Conservation (phyloP, 805 yeast species). For the Sugiyamaella smithiae region DNA sequence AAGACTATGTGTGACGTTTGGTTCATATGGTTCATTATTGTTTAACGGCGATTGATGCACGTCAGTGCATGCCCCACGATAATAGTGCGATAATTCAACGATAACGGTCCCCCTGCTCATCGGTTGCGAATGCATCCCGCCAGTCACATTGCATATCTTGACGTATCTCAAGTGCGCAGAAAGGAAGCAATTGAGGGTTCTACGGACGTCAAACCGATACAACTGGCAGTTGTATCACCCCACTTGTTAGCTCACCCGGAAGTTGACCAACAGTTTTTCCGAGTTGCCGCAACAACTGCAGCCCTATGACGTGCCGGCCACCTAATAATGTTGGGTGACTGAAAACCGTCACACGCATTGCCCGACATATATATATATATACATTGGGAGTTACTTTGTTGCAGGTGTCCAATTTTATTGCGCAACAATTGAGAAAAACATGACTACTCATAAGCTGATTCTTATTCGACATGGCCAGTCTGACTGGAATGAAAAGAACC, state of each 20-base stretch:
- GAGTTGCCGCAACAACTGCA: background rate
- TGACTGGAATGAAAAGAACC: constrained; percentile 97
- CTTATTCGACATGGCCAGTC: constrained; percentile 99
- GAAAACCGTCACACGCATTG: background rate
- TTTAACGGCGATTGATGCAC: too few relatives aligned
- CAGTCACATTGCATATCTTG: too few relatives aligned
- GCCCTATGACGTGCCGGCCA: too few relatives aligned
- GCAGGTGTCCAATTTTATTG: too few relatives aligned
- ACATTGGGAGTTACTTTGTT: background rate
- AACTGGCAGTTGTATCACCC: background rate
- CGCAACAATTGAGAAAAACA: too few relatives aligned
- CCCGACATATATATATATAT: background rate
- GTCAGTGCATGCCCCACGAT: too few relatives aligned
- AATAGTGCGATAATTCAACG: too few relatives aligned
- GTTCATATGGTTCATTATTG: too few relatives aligned
- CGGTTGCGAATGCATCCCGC: too few relatives aligned
- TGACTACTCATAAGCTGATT: constrained; percentile 54
- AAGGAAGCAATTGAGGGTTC: background rate
- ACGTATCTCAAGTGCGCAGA: too few relatives aligned
- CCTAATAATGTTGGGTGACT: background rate
- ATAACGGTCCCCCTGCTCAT: too few relatives aligned
- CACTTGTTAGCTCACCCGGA: background rate
- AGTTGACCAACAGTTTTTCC: background rate
- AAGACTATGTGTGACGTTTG: too few relatives aligned
- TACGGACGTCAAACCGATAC: background rate